Evolutionary conservation across 2,329 filamentous ascomycete genomes (phyloP).

Genomic region (Penicillium vulpinum): DNA sequence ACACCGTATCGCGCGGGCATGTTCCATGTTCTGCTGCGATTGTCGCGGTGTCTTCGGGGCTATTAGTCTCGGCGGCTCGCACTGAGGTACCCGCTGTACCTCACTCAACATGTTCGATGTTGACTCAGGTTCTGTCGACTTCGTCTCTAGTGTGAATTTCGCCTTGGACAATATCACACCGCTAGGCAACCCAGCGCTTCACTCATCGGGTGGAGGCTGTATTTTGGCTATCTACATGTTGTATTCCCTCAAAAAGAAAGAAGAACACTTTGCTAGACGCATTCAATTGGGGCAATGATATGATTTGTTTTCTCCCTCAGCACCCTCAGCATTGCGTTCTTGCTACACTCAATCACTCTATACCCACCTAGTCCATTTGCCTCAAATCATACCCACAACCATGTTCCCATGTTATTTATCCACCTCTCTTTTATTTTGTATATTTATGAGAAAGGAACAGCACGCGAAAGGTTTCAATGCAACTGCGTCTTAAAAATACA

Average conservation of each 20-base stretch:
- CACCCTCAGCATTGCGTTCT: neutral
- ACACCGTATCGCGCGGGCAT: neutral
- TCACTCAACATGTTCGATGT: neutral
- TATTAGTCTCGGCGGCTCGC: neutral
- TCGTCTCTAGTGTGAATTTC: neutral
- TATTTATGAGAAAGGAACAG: neutral
- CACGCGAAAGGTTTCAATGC: neutral
- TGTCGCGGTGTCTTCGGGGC: neutral
- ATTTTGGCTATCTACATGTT: neutral
- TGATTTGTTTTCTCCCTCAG: neutral
- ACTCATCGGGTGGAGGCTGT: neutral
- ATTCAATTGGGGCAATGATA: neutral
- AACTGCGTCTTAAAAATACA: constrained; percentile 1
- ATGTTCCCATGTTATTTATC: neutral
- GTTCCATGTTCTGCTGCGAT: neutral
- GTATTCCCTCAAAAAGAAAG: neutral
- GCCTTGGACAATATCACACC: neutral
- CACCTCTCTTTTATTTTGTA: neutral
- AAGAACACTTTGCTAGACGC: neutral
- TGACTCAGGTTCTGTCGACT: neutral
- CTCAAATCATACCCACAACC: neutral
- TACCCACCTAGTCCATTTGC: neutral
- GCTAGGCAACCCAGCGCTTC: neutral
- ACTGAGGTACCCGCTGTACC: neutral
- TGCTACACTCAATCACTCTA: neutral